These are phyloP conservation scores for Thymus quinquecostatus DNA, from an alignment of 257 asterid genomes.

Conservation along the genomic window DNA sequence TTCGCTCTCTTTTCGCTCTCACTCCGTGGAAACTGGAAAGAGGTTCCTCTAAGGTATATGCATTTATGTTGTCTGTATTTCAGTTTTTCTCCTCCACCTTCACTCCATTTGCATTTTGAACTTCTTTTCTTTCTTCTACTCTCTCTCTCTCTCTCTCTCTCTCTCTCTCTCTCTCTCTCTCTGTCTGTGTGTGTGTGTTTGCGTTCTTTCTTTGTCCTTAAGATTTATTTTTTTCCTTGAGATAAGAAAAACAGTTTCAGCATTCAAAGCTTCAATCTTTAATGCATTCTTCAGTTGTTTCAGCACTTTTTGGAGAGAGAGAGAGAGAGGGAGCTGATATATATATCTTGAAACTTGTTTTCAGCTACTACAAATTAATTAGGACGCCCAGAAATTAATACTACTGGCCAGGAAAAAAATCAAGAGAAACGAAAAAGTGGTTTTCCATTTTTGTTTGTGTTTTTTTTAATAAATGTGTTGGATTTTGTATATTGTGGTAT, in stretches of 20 bases:
- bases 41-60: background rate
- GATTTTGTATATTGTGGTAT: background rate
- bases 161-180: background rate
- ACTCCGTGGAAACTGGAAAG: background rate
- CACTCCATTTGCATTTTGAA: background rate
- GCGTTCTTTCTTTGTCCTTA: background rate
- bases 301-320: background rate
- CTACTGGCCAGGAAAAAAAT: too few relatives aligned
- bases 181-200: background rate
- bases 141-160: background rate
- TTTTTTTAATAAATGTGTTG: constrained; percentile 23
- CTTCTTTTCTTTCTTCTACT: background rate
- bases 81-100: background rate
- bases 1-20: background rate
- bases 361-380: background rate
- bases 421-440: background rate
- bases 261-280: constrained; percentile 2
- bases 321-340: background rate
- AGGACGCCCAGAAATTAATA: too few relatives aligned
- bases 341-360: background rate
- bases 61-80: background rate
- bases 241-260: background rate
- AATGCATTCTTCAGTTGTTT: background rate
- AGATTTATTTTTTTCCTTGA: background rate
- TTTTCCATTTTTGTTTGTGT: background rate